A percentile compares a stretch with the other conserved stretches of the same genome.
Evolutionary conservation across 2,329 filamentous ascomycete species (phyloP).

Genomic region (Cordyceps cateniannulata): DNA sequence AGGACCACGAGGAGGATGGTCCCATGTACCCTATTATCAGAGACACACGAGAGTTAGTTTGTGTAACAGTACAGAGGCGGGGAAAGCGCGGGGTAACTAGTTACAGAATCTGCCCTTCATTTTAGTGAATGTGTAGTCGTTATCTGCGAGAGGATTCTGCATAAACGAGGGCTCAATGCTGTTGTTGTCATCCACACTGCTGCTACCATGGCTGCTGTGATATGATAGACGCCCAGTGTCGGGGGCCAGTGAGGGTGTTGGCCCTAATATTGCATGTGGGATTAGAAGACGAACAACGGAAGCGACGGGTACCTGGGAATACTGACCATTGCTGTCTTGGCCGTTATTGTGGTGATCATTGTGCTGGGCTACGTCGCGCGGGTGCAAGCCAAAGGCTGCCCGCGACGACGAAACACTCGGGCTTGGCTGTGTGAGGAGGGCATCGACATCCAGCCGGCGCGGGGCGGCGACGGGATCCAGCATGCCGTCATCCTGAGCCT

Average conservation of each 20-base stretch:
- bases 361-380: constrained; percentile 9
- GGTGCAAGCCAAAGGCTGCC: constrained; percentile 6
- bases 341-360: background rate
- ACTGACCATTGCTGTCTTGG: constrained; percentile 9
- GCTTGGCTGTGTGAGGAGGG: constrained; percentile 5
- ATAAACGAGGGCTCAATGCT: constrained; percentile 11
- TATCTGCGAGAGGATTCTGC: constrained; percentile 26
- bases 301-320: background rate
- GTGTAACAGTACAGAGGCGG: background rate
- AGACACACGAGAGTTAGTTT: background rate
- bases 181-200: constrained; percentile 7
- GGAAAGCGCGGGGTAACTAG: background rate
- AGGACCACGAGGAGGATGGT: constrained; percentile 30
- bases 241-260: constrained; percentile 9
- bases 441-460: constrained; percentile 7
- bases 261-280: background rate
- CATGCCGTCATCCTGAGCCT: background rate
- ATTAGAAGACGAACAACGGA: background rate
- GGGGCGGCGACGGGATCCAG: constrained; percentile 11
- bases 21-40: constrained; percentile 26
- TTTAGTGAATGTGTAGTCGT: constrained; percentile 25
- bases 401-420: constrained; percentile 1
- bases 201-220: constrained; percentile 9
- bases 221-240: constrained; percentile 9
- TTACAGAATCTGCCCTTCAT: constrained; percentile 26